A percentile compares a stretch with the other conserved stretches of the same genome.
Conservation (phyloP, 805 yeast species). For the Teunomyces atbi region DNA sequence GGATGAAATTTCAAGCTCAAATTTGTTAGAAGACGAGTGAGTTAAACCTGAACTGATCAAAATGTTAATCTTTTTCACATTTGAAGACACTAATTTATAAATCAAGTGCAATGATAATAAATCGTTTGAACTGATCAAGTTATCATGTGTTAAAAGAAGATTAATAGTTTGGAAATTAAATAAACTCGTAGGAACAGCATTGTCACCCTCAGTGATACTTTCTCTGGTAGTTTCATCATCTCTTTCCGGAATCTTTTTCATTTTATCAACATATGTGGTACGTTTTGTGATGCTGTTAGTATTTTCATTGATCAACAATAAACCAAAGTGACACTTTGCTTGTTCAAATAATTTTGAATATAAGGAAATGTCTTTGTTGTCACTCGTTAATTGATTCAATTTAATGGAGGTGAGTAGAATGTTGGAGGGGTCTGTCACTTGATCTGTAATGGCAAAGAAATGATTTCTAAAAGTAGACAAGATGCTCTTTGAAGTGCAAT, state of each 20-base stretch:
- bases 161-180: conserved; percentile 18
- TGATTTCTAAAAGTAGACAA: conserved; percentile 31
- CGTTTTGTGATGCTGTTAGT: neutral
- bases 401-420: conserved; percentile 26
- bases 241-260: neutral
- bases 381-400: conserved; percentile 15
- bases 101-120: conserved; percentile 30
- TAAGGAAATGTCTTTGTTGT: conserved; percentile 19
- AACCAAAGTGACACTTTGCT: conserved; percentile 31
- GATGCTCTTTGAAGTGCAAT: conserved; percentile 27
- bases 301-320: conserved; percentile 24
- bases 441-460: conserved; percentile 31
- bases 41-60: conserved; percentile 14
- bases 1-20: conserved; percentile 9
- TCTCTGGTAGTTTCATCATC: neutral
- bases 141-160: conserved; percentile 30
- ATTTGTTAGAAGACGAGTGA: conserved; percentile 10
- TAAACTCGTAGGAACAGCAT: conserved; percentile 8
- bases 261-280: neutral
- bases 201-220: conserved; percentile 7
- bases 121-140: conserved; percentile 33
- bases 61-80: conserved; percentile 16
- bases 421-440: conserved; percentile 22
- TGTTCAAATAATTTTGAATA: conserved; percentile 26
- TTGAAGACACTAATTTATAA: conserved; percentile 17